These are phyloP conservation scores for Rhizopus delemar DNA, from an alignment of 371 early-diverging fungal species.

Conservation along the genomic window DNA sequence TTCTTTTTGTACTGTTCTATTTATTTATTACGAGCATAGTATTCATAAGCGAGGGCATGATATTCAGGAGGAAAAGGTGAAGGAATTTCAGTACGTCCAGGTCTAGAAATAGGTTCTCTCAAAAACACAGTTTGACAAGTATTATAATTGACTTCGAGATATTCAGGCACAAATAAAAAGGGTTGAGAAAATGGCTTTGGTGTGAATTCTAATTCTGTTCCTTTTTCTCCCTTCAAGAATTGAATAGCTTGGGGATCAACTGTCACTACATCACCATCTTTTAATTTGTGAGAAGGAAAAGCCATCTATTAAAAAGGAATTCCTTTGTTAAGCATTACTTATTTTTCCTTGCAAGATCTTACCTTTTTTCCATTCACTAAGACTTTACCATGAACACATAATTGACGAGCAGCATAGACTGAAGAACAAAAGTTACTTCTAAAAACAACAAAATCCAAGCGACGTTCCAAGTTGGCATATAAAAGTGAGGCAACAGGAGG, in stretches of 20 bases:
- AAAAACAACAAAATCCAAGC: conserved; percentile 91
- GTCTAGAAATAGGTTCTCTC: conserved; percentile 87
- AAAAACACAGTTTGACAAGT: conserved; percentile 89
- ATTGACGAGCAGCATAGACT: conserved; percentile 81
- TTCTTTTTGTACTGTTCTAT: too few species aligned
- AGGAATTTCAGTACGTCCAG: conserved; percentile 88
- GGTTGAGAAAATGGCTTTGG: conserved; percentile 86
- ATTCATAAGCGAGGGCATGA: conserved; percentile 91
- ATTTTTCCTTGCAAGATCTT: conserved; percentile 13
- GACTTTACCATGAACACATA: conserved; percentile 86
- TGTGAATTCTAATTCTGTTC: conserved; percentile 65
- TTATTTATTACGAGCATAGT: conserved; percentile 72
- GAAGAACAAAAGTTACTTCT: conserved; percentile 87
- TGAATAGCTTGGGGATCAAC: conserved; percentile 81
- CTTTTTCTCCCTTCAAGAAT: conserved; percentile 65
- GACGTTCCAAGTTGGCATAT: conserved; percentile 88
- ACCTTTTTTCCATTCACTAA: conserved; percentile 89
- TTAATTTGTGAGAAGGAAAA: conserved; percentile 77
- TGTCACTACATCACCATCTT: conserved; percentile 88
- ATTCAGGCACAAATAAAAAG: conserved; percentile 93
- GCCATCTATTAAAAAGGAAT: conserved; percentile 42
- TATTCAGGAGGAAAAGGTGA: conserved; percentile 89
- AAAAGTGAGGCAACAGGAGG: conserved; percentile 83
- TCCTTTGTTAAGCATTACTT: neutral
- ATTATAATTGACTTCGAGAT: conserved; percentile 95